A percentile compares a stretch with the other conserved stretches of the same genome.
Conservation (phyloP, 2,329 filamentous ascomycete species). For the Mycocentrospora acerina region DNA sequence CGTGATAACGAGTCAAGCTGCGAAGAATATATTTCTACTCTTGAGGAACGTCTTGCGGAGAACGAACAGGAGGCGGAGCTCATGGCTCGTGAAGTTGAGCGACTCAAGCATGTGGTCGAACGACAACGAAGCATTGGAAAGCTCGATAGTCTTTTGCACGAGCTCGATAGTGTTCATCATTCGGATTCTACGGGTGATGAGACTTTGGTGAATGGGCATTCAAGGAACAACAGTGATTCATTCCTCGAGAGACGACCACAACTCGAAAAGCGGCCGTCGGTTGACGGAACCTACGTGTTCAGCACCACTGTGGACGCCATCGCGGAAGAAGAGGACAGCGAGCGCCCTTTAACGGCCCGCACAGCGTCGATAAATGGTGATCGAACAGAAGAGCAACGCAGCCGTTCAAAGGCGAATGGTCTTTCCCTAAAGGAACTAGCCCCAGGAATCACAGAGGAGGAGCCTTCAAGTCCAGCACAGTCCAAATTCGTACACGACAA, state of each 20-base stretch:
- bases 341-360: conserved; percentile 32
- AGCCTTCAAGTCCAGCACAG: conserved; percentile 72
- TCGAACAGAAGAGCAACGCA: conserved; percentile 15
- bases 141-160: conserved; percentile 86
- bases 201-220: conserved; percentile 37
- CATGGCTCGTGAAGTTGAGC: conserved; percentile 95
- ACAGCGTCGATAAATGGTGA: conserved; percentile 13
- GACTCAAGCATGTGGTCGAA: conserved; percentile 91
- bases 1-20: conserved; percentile 87
- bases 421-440: conserved; percentile 19
- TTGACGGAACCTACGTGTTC: conserved; percentile 32
- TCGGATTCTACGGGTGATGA: conserved; percentile 37
- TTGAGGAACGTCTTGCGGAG: conserved; percentile 93
- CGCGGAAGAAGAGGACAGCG: conserved; percentile 38
- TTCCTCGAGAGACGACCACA: conserved; percentile 34
- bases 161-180: conserved; percentile 68
- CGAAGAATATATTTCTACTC: conserved; percentile 95
- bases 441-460: conserved; percentile 39
- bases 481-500: conserved; percentile 88
- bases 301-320: conserved; percentile 38
- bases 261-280: conserved; percentile 21
- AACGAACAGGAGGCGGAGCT: conserved; percentile 93
- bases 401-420: conserved; percentile 12
- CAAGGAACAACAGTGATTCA: conserved; percentile 33
- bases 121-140: conserved; percentile 93